Evolutionary conservation across 805 yeast species (phyloP).

Genomic region (Ogataea nitratoaversa): DNA sequence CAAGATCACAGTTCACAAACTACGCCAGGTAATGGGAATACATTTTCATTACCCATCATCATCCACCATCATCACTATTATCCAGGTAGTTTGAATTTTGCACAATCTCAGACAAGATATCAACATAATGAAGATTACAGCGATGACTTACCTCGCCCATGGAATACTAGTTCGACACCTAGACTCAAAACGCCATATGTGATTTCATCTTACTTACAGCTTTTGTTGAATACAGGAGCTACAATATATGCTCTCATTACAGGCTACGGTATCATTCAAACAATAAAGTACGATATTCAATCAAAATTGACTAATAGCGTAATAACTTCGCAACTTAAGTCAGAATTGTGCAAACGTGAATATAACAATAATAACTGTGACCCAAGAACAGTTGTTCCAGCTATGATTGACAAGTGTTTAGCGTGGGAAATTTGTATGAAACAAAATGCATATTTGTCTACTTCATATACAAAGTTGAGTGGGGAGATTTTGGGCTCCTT

Average conservation of each 20-base stretch:
- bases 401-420: constrained; percentile 50
- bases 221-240: constrained; percentile 46
- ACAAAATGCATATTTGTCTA: constrained; percentile 44
- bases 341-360: constrained; percentile 47
- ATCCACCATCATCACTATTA: not conserved
- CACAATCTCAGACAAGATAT: not conserved
- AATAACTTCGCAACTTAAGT: constrained; percentile 43
- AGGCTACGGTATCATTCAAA: constrained; percentile 38
- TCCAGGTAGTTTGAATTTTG: not conserved
- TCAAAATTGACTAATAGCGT: constrained; percentile 46
- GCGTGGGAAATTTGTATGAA: constrained; percentile 67
- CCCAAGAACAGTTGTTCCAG: constrained; percentile 53
- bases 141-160: constrained; percentile 48
- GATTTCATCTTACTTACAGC: constrained; percentile 58
- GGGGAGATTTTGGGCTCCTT: constrained; percentile 62
- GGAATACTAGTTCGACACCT: constrained; percentile 51
- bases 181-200: constrained; percentile 51
- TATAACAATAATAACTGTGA: constrained; percentile 55
- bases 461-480: constrained; percentile 52
- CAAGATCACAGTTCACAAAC: not conserved
- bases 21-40: not conserved
- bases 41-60: not conserved
- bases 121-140: not conserved
- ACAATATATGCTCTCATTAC: constrained; percentile 42
- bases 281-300: constrained; percentile 53